These are phyloP conservation scores for Chrysoporthe cubensis DNA, from an alignment of 2,329 filamentous ascomycete species.

Conservation along the genomic window DNA sequence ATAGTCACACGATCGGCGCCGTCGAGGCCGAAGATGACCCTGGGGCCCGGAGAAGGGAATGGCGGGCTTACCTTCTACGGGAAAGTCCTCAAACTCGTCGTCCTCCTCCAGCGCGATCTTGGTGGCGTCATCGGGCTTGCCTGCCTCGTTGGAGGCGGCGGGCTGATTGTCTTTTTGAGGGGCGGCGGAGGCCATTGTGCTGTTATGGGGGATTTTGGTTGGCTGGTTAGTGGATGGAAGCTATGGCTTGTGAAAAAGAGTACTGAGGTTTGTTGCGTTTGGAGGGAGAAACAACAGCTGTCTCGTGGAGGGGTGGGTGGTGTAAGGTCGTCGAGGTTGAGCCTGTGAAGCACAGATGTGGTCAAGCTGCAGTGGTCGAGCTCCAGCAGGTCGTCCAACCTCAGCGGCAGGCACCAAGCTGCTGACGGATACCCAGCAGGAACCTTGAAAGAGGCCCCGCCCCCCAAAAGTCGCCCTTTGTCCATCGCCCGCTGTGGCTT, in stretches of 20 bases:
- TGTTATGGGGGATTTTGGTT: conserved; percentile 21
- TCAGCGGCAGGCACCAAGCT: conserved; percentile 22
- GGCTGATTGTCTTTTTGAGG: conserved; percentile 44
- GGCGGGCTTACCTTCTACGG: conserved; percentile 75
- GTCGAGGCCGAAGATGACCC: background rate
- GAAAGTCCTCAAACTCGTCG: conserved; percentile 99
- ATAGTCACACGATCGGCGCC: too few species aligned
- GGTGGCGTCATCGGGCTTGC: conserved; percentile 51
- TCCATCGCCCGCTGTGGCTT: conserved; percentile 13
- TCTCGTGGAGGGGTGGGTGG: background rate
- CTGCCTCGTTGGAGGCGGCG: conserved; percentile 42
- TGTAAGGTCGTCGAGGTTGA: background rate
- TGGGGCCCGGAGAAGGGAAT: background rate
- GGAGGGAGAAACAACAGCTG: background rate
- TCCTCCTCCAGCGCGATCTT: conserved; percentile 86
- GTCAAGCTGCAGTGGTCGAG: conserved; percentile 5
- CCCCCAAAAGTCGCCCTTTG: too few species aligned
- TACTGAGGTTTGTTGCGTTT: background rate
- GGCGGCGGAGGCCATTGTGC: conserved; percentile 41
- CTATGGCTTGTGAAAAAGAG: background rate
- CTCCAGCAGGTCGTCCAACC: background rate
- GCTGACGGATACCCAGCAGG: conserved; percentile 21
- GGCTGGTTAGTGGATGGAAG: background rate
- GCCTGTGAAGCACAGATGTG: background rate
- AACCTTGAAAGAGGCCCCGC: background rate